Conservation (phyloP, 2,329 filamentous ascomycete genomes). For the Ophiosphaerella korrae region DNA sequence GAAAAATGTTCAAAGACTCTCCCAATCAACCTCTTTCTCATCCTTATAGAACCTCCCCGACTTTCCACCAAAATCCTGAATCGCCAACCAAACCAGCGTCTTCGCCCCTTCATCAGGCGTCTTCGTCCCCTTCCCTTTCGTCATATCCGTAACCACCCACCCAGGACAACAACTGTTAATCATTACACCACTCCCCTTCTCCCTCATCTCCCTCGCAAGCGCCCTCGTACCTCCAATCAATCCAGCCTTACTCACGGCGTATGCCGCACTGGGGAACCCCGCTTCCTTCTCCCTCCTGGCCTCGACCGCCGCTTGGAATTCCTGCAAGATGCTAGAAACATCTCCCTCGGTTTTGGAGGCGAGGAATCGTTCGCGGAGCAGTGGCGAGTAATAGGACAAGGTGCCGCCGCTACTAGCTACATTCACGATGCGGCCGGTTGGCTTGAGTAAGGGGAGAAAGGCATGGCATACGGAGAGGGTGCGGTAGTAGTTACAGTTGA, state of each 20-base stretch:
- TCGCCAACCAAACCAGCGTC: conserved; percentile 52
- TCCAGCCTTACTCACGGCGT: conserved; percentile 55
- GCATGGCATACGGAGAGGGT: conserved; percentile 53
- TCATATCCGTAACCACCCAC: conserved; percentile 56
- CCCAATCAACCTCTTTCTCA: conserved; percentile 46
- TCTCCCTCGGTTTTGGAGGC: conserved; percentile 48
- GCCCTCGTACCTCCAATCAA: conserved; percentile 50
- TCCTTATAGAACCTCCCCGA: conserved; percentile 50
- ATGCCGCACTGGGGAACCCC: conserved; percentile 58
- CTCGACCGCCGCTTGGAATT: conserved; percentile 55
- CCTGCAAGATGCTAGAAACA: conserved; percentile 56
- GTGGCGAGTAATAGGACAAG: conserved; percentile 54
- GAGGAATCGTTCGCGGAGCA: conserved; percentile 52
- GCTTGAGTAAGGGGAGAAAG: conserved; percentile 54
- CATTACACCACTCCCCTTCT: conserved; percentile 41
- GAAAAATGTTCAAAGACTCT: background rate
- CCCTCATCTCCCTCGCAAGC: conserved; percentile 42
- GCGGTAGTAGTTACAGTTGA: conserved; percentile 60
- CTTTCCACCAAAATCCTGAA: conserved; percentile 46
- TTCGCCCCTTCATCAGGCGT: conserved; percentile 53
- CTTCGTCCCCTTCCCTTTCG: conserved; percentile 44
- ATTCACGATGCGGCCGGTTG: conserved; percentile 55
- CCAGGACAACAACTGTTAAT: conserved; percentile 53
- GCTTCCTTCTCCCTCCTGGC: conserved; percentile 52
- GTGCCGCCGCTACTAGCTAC: conserved; percentile 54